A percentile compares a stretch with the other conserved stretches of the same genome.
phyloP scores from a whole-genome alignment of 1,139 yeast species.

The Saccharomyces hybrid region DNA sequence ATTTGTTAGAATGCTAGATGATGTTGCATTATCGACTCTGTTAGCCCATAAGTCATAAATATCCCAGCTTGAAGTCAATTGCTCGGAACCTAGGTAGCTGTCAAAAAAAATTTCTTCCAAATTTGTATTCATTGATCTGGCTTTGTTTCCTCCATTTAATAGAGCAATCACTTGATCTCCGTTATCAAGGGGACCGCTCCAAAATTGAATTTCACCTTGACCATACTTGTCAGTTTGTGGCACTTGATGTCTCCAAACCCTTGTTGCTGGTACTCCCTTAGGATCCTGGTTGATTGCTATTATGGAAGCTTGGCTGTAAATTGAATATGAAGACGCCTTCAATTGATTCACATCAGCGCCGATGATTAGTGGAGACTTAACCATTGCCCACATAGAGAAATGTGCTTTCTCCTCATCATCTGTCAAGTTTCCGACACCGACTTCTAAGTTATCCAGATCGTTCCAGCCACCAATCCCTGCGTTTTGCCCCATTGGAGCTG shows the following conservation, averaged over 20 bases:
- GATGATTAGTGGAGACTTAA: conserved; percentile 29
- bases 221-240: conserved; percentile 16
- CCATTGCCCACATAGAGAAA: conserved; percentile 30
- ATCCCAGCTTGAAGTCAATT: conserved; percentile 13
- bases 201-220: conserved; percentile 19
- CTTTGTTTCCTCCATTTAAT: conserved; percentile 17
- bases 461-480: conserved; percentile 29
- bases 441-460: conserved; percentile 31
- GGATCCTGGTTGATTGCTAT: conserved; percentile 29
- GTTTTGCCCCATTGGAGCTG: conserved; percentile 23
- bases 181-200: conserved; percentile 18
- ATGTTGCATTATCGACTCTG: conserved; percentile 4
- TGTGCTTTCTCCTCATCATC: conserved; percentile 27
- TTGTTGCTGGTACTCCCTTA: conserved; percentile 17
- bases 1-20: background rate
- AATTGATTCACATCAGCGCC: conserved; percentile 27
- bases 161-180: conserved; percentile 14
- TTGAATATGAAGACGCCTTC: conserved; percentile 17
- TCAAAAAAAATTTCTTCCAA: conserved; percentile 24
- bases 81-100: conserved; percentile 8
- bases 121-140: conserved; percentile 12
- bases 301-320: conserved; percentile 23
- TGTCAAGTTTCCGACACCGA: conserved; percentile 30
- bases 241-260: conserved; percentile 18
- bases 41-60: conserved; percentile 20